Evolutionary conservation across 306 rosid genomes (phyloP).

Genomic region (Corylus avellana): DNA sequence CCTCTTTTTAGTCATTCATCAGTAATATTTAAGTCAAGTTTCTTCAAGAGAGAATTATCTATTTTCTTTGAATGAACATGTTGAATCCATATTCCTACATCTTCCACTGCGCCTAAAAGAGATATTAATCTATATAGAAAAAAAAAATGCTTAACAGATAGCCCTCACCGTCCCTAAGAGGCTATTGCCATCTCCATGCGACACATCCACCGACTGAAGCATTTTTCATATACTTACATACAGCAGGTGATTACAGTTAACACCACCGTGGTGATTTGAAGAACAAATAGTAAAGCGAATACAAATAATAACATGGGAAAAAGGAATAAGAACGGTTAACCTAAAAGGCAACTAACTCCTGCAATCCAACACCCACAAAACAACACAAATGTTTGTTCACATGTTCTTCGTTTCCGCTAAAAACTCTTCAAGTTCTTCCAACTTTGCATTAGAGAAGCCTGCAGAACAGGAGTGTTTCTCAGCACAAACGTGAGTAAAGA

Average conservation of each 20-base stretch:
- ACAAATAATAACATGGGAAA: not conserved
- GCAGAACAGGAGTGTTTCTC: slow-evolving; percentile 27
- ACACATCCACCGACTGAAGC: too few species aligned
- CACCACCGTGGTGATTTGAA: not conserved
- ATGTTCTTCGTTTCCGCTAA: slow-evolving; percentile 39
- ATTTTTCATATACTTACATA: not conserved
- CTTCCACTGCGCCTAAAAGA: too few species aligned
- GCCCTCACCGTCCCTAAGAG: too few species aligned
- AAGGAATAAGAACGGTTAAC: not conserved
- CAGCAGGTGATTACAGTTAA: not conserved
- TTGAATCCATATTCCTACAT: too few species aligned
- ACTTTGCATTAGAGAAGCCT: slow-evolving; percentile 55
- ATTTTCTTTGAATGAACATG: too few species aligned
- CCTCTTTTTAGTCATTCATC: too few species aligned
- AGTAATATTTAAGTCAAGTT: too few species aligned
- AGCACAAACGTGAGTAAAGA: slow-evolving; percentile 10
- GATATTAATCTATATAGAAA: too few species aligned
- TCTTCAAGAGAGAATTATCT: too few species aligned
- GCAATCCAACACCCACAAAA: slow-evolving; percentile 12
- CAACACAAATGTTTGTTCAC: slow-evolving; percentile 35
- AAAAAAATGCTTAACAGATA: too few species aligned
- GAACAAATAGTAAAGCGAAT: not conserved
- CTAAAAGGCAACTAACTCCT: not conserved
- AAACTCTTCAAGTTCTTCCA: slow-evolving; percentile 47
- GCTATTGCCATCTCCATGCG: too few species aligned